Evolutionary conservation across 768 basidiomycete genomes (phyloP).

Genomic region (Megacollybia marginata): DNA sequence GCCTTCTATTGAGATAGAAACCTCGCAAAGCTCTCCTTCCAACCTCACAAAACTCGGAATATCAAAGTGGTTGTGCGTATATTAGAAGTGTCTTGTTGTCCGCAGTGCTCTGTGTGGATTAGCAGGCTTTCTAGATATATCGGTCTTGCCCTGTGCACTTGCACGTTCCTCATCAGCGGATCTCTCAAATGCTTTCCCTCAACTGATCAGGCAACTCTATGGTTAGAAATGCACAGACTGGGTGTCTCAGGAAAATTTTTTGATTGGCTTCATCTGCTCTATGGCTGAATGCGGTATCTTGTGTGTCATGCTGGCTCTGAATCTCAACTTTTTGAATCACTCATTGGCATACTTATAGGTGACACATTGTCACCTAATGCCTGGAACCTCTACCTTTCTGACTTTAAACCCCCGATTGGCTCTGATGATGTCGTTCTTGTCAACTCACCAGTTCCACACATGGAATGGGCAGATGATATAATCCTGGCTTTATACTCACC

Average conservation of each 20-base stretch:
- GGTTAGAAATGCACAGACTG: slow-evolving; percentile 1
- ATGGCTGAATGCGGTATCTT: slow-evolving; percentile 4
- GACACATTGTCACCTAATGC: slow-evolving; percentile 2
- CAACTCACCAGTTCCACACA: not conserved
- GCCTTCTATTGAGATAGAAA: no score
- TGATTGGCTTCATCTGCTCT: slow-evolving; percentile 6
- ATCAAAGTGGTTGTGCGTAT: no score
- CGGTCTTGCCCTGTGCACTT: no score
- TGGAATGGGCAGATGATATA: slow-evolving; percentile 3
- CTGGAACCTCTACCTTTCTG: slow-evolving; percentile 3
- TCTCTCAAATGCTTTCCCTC: slow-evolving; percentile 3
- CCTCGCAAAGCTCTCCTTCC: no score
- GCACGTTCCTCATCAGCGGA: no score
- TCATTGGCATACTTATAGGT: slow-evolving; percentile 2
- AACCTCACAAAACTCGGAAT: no score
- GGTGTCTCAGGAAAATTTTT: slow-evolving; percentile 6
- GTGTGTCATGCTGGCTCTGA: not conserved
- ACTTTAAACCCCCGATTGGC: not conserved
- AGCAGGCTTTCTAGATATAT: no score
- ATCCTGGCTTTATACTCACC: no score
- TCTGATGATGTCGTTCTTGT: not conserved
- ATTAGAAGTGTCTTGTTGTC: no score
- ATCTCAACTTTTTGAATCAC: not conserved
- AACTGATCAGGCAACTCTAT: not conserved
- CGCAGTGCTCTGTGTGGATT: no score